Base-by-base conservation (phyloP, 257 asterid genomes). In the Perilla frutescens region DNA sequence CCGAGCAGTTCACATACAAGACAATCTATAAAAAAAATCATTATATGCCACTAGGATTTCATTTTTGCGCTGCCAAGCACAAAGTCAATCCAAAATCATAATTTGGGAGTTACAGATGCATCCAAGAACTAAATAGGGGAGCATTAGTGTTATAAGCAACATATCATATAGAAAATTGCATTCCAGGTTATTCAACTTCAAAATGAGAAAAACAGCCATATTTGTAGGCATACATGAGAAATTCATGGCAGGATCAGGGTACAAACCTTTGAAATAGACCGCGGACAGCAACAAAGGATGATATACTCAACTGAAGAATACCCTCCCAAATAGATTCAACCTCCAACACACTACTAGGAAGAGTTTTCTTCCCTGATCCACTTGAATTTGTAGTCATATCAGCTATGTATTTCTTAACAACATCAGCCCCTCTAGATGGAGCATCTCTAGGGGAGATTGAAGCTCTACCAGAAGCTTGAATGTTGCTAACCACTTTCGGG, bases 231-330 rank as follows among this genome's bases (percentile, higher is more conserved):
- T 7, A 26, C 11, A 29, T 6, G 44, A 1, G 40, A 43, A 26
- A 20, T 37, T 53, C 9, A 37, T 6, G 12, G 48, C 29, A 13
- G 41, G 41, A 8, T 7, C 12, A 70, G 43, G 32, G 44, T 13
- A 61, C 96, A n/a, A 68, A 92, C 99, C 99, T 95, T 76, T 75
- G 87, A 64, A 86, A 92, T n/a, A 73, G 73, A 49, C 92, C 89
- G 69, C 86, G 64, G 51, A 88, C 95, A 49, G 83, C 72, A 61
- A 92, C 79, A 7, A 81, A 74, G 43, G 96, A 87, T 53, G 96
- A 82, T 34, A 81, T 70, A 62, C 58, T 85, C 54, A 95, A 81
- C 88, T 92, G 94, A 73, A 95, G 88, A 12, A 56, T 44, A 63
- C 99, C 97, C 58, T 87, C 86, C 99, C 99, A 95, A 44, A 84